Conservation (phyloP, 202 grass and related monocot genomes). For the Saccharum hybrid region DNA sequence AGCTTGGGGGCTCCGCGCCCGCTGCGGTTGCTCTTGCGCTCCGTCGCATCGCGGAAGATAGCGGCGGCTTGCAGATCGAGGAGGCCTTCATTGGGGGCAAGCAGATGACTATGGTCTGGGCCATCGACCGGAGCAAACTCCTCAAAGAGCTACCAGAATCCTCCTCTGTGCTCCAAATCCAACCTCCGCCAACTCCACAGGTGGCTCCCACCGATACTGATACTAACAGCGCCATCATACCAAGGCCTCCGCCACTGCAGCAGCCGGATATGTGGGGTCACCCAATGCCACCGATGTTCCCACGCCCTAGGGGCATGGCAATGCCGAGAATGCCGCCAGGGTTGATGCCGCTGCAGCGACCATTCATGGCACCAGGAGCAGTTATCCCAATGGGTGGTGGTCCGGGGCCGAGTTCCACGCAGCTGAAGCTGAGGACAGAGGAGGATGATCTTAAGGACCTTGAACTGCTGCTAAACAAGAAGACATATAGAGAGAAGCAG, state of each 20-base stretch:
- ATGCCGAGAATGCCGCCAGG: slow-evolving; percentile 67
- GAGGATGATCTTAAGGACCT: slow-evolving; percentile 96
- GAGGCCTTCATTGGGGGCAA: slow-evolving; percentile 86
- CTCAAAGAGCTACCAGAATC: slow-evolving; percentile 93
- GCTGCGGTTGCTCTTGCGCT: slow-evolving; percentile 72
- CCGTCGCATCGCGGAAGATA: slow-evolving; percentile 78
- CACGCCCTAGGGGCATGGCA: slow-evolving; percentile 65
- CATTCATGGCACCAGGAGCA: slow-evolving; percentile 59
- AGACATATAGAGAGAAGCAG: slow-evolving; percentile 91
- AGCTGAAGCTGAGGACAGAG: slow-evolving; percentile 69
- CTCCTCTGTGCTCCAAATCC: slow-evolving; percentile 48
- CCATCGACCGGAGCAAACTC: slow-evolving; percentile 90
- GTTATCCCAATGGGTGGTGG: slow-evolving; percentile 48
- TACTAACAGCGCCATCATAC: slow-evolving; percentile 47
- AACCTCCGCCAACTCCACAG: slow-evolving; percentile 46
- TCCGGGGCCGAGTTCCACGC: slow-evolving; percentile 36
- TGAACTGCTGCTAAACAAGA: slow-evolving; percentile 82
- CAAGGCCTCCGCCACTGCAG: slow-evolving; percentile 56
- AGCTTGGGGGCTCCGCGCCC: slow-evolving; percentile 64
- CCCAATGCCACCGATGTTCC: slow-evolving; percentile 79
- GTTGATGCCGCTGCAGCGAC: slow-evolving; percentile 66
- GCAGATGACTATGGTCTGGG: slow-evolving; percentile 86
- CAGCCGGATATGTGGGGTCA: slow-evolving; percentile 81
- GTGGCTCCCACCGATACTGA: slow-evolving; percentile 42
- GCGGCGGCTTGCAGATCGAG: slow-evolving; percentile 78